A percentile compares a stretch with the other conserved stretches of the same genome.
Evolutionary conservation across 1,284 basidiomycete species (phyloP).

Genomic region (Tylopilus orsonianus): DNA sequence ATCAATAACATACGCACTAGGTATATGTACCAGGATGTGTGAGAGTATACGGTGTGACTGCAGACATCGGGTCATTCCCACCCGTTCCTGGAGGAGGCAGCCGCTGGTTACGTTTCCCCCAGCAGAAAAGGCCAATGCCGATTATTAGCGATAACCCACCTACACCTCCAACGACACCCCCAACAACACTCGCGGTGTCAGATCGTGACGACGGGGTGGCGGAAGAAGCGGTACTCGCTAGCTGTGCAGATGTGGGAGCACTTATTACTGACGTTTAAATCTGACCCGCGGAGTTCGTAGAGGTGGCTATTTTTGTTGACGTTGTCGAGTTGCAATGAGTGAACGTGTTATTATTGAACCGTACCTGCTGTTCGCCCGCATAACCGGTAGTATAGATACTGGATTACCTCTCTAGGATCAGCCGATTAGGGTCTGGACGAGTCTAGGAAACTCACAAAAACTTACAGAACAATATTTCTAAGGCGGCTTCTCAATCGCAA

Average conservation of each 20-base stretch:
- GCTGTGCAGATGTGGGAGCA: not conserved
- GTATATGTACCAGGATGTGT: not conserved
- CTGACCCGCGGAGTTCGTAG: not conserved
- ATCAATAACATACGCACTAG: not conserved
- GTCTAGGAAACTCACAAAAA: conserved; percentile 20
- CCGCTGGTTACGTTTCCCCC: conserved; percentile 3
- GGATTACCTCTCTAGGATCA: not conserved
- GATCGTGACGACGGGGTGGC: not conserved
- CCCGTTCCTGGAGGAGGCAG: not conserved
- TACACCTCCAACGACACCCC: conserved; percentile 13
- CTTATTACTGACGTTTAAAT: not conserved
- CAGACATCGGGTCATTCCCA: not conserved
- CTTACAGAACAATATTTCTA: conserved; percentile 6
- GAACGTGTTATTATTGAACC: conserved; percentile 28
- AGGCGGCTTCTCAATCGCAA: not conserved
- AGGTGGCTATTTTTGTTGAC: not conserved
- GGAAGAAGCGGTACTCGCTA: not conserved
- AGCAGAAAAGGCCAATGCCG: not conserved
- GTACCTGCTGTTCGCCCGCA: conserved; percentile 18
- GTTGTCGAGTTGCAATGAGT: conserved; percentile 25
- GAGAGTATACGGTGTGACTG: not conserved
- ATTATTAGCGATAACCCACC: conserved; percentile 4
- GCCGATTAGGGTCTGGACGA: not conserved
- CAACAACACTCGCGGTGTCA: conserved; percentile 2
- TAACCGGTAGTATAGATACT: conserved; percentile 26